phyloP scores from a whole-genome alignment of 2,329 filamentous ascomycete species.

The Fusarium graminum region DNA sequence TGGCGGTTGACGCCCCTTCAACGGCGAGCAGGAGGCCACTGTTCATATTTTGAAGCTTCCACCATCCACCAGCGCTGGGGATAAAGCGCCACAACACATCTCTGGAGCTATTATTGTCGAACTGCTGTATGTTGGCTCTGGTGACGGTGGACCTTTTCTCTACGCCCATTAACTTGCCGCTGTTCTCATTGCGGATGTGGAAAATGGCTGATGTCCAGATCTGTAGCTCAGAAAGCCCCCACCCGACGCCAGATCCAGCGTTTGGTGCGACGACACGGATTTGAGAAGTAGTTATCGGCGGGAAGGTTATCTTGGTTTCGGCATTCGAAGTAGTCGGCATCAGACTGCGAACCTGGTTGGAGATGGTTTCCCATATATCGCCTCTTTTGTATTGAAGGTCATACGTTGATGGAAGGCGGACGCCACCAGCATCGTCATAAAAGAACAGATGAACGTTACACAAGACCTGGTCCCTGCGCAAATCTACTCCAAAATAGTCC shows the following conservation, averaged over 20 bases:
- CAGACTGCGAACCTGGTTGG: background rate
- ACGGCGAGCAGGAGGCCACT: background rate
- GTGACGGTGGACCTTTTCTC: background rate
- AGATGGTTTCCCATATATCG: background rate
- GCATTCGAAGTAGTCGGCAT: background rate
- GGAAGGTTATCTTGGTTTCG: background rate
- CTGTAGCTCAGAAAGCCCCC: conserved; percentile 6
- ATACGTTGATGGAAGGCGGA: background rate
- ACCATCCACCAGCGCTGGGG: background rate
- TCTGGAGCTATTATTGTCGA: background rate
- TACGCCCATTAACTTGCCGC: background rate
- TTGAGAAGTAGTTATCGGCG: background rate
- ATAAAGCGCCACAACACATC: background rate
- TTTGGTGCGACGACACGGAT: conserved; percentile 1
- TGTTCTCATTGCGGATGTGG: conserved; percentile 2
- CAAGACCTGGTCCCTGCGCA: background rate
- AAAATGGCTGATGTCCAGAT: conserved; percentile 2
- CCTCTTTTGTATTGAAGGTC: conserved; percentile 1
- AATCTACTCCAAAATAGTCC: background rate
- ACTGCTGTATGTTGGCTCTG: background rate
- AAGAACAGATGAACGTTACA: background rate
- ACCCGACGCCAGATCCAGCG: background rate
- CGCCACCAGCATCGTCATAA: conserved; percentile 1
- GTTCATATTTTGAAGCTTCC: background rate
- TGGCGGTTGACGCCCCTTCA: background rate